Evolutionary conservation across 768 basidiomycete genomes (phyloP).

Genomic region (Melanogaster broomeanus): DNA sequence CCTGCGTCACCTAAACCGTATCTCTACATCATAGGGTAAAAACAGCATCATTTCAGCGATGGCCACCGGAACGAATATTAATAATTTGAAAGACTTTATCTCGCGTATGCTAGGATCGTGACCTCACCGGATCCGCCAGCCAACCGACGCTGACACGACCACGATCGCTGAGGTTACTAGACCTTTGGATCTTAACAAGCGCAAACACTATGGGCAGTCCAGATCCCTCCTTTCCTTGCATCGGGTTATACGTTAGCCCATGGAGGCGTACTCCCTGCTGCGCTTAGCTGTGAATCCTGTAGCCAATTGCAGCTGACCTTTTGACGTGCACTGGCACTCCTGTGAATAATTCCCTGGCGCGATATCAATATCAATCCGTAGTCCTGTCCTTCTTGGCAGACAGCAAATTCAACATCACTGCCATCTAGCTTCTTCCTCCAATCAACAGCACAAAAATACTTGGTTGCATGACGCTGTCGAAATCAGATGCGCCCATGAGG

Average conservation of each 20-base stretch:
- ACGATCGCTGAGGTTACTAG: background rate
- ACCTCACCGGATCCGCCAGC: background rate
- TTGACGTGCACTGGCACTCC: background rate
- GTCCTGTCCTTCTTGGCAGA: background rate
- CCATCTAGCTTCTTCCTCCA: conserved; percentile 4
- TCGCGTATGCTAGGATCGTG: background rate
- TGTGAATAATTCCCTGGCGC: background rate
- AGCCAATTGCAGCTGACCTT: background rate
- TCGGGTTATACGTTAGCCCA: too few relatives aligned
- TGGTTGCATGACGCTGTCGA: background rate
- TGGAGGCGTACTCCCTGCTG: too few relatives aligned
- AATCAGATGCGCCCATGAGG: background rate
- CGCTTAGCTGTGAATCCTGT: background rate
- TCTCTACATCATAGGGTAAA: background rate
- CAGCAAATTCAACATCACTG: too few relatives aligned
- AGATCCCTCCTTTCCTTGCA: background rate
- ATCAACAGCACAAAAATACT: background rate
- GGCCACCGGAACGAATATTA: conserved; percentile 2
- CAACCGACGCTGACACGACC: background rate
- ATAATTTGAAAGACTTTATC: background rate
- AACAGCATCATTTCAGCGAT: background rate
- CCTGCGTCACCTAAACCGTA: too few relatives aligned
- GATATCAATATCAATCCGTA: background rate
- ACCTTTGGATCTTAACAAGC: conserved; percentile 1
- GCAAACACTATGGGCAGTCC: background rate